Evolutionary conservation across 2,329 filamentous ascomycete species (phyloP), one percentile per base, ranked within the genome.

Genomic region (Orbilia blumenaviensis): DNA sequence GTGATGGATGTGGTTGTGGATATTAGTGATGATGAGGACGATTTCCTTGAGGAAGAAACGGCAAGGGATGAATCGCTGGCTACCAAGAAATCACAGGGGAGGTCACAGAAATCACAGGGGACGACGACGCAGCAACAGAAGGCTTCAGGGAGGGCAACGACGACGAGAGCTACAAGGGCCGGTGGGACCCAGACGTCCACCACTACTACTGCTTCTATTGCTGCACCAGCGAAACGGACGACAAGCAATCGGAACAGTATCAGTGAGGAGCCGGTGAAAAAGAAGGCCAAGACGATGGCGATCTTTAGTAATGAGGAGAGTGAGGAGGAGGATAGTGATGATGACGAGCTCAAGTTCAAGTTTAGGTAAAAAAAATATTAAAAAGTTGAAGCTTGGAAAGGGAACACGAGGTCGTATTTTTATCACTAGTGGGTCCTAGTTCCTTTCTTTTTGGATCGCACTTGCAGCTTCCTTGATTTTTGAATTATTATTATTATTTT

Each of bases 331-430:
- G 78, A 79, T 61, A 79, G 79, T 23, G 79, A 79, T 50, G 79
- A 80, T 10, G 80, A 80, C 69, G 80, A 78, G 46, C 72, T 80
- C 16, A 80, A 78, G 73, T 80, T 80, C 41, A 79, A 75, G 62
- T 80, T 80, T 52, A 79, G 77, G 63, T 68, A 67, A n/a, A n/a
- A n/a, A n/a, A n/a, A n/a, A n/a, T n/a, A n/a, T n/a, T n/a, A n/a
- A n/a, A n/a, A n/a, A n/a, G n/a, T n/a, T n/a, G n/a, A n/a, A n/a
- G 48, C 34, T 38, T 72, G 54, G 16, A 54, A 6, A 14, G 29
- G 10, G 25, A n/a, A n/a, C n/a, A n/a, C n/a, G n/a, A n/a, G 48
- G 25, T 34, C 12, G 25, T 34, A 32, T 54, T 18, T n/a, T n/a
- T n/a, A n/a, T n/a, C 16, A 10, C 21, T 44, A 25, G 10, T 41